A percentile compares a stretch with the other conserved stretches of the same genome.
These are phyloP conservation scores for Talaromyces rugulosus DNA, from an alignment of 2,329 filamentous ascomycete species.

Conservation along the genomic window DNA sequence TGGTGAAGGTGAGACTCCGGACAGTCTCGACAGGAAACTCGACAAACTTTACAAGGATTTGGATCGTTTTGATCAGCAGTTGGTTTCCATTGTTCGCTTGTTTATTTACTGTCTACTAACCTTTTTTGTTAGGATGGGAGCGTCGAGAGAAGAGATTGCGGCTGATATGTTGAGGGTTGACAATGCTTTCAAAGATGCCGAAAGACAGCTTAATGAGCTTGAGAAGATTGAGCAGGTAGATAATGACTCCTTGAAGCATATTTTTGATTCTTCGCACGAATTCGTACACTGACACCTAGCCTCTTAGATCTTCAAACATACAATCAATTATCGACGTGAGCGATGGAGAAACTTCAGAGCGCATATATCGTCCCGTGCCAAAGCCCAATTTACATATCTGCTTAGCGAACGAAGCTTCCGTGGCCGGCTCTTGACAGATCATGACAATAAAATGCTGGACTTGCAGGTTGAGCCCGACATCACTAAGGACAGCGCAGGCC, in stretches of 20 bases:
- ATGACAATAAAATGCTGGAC: slow-evolving; percentile 68
- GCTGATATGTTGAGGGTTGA: slow-evolving; percentile 39
- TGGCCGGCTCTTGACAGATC: slow-evolving; percentile 74
- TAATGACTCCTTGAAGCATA: neutral
- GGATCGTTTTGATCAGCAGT: slow-evolving; percentile 51
- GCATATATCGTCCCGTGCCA: slow-evolving; percentile 78
- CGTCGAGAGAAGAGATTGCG: slow-evolving; percentile 61
- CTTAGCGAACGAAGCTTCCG: slow-evolving; percentile 86
- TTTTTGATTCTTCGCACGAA: neutral
- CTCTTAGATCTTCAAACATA: slow-evolving; percentile 48
- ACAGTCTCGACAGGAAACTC: slow-evolving; percentile 46
- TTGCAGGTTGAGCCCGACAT: slow-evolving; percentile 67
- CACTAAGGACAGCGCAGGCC: slow-evolving; percentile 66
- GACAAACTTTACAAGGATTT: slow-evolving; percentile 56
- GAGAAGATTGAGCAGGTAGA: slow-evolving; percentile 36
- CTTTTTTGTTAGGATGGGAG: slow-evolving; percentile 48
- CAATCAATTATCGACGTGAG: slow-evolving; percentile 64
- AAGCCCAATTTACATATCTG: slow-evolving; percentile 81
- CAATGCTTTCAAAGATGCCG: slow-evolving; percentile 32
- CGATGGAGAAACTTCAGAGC: slow-evolving; percentile 80
- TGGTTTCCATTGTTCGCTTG: slow-evolving; percentile 16
- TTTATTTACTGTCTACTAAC: slow-evolving; percentile 21
- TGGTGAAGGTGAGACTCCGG: slow-evolving; percentile 59
- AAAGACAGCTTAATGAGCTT: slow-evolving; percentile 35
- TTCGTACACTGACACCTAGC: neutral